Percentiles rank a stretch among this genome's conserved stretches.
phyloP scores from a whole-genome alignment of 2,329 filamentous ascomycete species.

The Rhynchosporium graminicola region DNA sequence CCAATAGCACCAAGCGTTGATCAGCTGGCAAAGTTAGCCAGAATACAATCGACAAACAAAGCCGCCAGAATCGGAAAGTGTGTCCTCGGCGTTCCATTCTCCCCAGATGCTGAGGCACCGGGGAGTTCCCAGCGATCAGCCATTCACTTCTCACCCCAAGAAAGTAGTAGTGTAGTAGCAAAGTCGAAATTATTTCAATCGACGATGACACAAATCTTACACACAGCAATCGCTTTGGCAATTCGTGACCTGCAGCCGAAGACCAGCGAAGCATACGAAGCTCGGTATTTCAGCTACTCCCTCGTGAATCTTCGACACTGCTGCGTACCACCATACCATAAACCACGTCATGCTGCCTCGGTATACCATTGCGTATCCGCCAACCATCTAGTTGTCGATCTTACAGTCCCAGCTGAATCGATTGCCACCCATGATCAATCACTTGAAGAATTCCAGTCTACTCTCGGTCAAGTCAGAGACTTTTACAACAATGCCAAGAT shows the following conservation, averaged over 20 bases:
- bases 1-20: background rate
- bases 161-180: slow-evolving; percentile 6
- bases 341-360: slow-evolving; percentile 11
- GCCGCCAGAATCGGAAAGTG: background rate
- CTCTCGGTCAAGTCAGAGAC: slow-evolving; percentile 8
- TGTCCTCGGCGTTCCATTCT: slow-evolving; percentile 11
- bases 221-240: slow-evolving; percentile 3
- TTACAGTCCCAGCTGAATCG: slow-evolving; percentile 6
- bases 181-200: slow-evolving; percentile 7
- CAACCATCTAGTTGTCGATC: slow-evolving; percentile 10
- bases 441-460: background rate
- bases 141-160: slow-evolving; percentile 1
- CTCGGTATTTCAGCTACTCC: slow-evolving; percentile 17
- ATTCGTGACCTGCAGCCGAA: slow-evolving; percentile 8
- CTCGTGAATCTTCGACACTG: slow-evolving; percentile 15
- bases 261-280: background rate
- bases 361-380: slow-evolving; percentile 18
- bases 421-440: background rate
- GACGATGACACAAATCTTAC: slow-evolving; percentile 13
- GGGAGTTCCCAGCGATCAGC: slow-evolving; percentile 1
- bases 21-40: background rate
- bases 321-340: slow-evolving; percentile 13
- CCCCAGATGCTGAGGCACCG: background rate
- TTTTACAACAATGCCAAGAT: slow-evolving; percentile 5
- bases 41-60: background rate